Percentiles rank a stretch among this genome's conserved stretches.
Conservation (phyloP, 257 asterid genomes). For the Solanum clarkiae region DNA sequence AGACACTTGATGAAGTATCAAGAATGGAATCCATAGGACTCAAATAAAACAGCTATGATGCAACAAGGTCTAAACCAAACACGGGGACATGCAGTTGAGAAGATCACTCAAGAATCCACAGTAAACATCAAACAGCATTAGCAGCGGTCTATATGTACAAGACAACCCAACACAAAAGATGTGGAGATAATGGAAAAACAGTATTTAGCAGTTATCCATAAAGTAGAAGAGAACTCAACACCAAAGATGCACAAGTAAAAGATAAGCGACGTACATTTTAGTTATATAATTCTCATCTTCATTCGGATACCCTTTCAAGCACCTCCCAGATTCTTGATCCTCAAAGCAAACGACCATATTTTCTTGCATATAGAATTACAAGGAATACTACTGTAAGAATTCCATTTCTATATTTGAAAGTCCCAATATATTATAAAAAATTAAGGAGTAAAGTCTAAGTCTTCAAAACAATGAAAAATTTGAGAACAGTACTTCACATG, state of each 20-base stretch:
- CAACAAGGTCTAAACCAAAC: background rate
- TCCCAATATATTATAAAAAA: background rate
- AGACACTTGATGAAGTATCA: background rate
- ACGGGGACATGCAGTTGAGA: background rate
- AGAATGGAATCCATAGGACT: background rate
- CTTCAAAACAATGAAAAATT: background rate
- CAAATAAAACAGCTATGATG: background rate
- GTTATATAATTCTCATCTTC: conserved; percentile 49
- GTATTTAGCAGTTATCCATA: background rate
- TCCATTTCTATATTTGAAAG: background rate
- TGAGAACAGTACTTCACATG: background rate
- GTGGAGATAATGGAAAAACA: background rate
- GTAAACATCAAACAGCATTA: background rate
- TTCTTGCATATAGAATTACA: conserved; percentile 26
- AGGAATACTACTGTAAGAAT: background rate
- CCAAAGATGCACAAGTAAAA: background rate
- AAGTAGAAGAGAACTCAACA: background rate
- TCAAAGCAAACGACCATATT: conserved; percentile 94
- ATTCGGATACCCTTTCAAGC: conserved; percentile 59
- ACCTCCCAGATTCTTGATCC: conserved; percentile 66
- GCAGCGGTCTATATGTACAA: conserved; percentile 1
- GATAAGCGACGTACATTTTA: conserved; percentile 43
- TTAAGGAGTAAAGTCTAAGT: background rate
- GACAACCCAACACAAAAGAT: background rate
- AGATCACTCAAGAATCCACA: background rate